These are phyloP conservation scores for Penicillium concentricum DNA, from an alignment of 2,329 filamentous ascomycete species.

Conservation along the genomic window DNA sequence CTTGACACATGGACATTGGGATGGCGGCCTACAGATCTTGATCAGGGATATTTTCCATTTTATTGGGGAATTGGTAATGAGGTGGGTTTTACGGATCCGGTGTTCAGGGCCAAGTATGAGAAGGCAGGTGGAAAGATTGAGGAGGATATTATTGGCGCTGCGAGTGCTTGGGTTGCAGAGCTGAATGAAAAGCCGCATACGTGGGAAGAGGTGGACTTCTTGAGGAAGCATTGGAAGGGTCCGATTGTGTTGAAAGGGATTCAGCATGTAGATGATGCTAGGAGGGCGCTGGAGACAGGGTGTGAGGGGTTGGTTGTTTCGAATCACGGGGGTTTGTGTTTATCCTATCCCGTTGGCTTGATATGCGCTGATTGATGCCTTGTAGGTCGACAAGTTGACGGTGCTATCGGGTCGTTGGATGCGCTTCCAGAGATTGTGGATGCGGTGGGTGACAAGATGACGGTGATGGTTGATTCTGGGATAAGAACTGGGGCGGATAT, in stretches of 20 bases:
- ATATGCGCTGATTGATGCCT: background rate
- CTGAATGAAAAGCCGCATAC: constrained; percentile 54
- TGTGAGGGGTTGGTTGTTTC: constrained; percentile 52
- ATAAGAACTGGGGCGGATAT: constrained; percentile 51
- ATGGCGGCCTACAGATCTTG: constrained; percentile 67
- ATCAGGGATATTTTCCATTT: constrained; percentile 56
- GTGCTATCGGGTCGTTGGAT: constrained; percentile 51
- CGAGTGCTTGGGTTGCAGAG: constrained; percentile 52
- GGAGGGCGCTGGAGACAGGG: constrained; percentile 44
- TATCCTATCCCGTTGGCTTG: background rate
- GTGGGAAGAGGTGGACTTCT: constrained; percentile 59
- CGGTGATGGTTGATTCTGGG: constrained; percentile 53
- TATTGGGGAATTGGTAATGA: constrained; percentile 58
- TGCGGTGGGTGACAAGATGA: constrained; percentile 51
- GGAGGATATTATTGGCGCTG: constrained; percentile 51
- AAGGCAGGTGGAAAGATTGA: constrained; percentile 43
- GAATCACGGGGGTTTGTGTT: constrained; percentile 49
- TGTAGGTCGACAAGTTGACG: constrained; percentile 49
- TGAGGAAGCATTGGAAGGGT: constrained; percentile 60
- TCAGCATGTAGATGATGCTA: constrained; percentile 51
- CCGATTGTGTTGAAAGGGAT: constrained; percentile 64
- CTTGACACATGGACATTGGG: constrained; percentile 27
- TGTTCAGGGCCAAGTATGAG: constrained; percentile 60
- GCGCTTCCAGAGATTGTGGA: constrained; percentile 61
- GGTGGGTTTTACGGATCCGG: constrained; percentile 65